phyloP scores from a whole-genome alignment of 23 red algal genomes.

The Pyropia yezoensis region DNA sequence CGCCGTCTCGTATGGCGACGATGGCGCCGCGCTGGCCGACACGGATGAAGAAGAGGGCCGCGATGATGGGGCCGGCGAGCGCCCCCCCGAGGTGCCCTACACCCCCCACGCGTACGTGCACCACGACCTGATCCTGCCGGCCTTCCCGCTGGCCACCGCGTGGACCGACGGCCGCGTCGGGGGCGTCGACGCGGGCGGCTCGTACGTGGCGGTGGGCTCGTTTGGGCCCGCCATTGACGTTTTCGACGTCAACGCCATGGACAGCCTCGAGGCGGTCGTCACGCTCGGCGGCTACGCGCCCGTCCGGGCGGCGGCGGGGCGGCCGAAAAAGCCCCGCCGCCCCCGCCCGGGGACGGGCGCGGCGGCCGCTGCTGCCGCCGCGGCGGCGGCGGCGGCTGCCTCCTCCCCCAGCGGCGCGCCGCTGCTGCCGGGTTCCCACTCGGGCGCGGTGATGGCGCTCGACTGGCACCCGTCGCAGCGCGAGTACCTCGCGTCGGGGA shows the following conservation, averaged over 20 bases:
- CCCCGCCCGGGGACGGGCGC: background rate
- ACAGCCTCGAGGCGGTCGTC: slow-evolving; percentile 69
- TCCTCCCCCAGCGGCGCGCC: background rate
- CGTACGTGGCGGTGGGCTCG: slow-evolving; percentile 78
- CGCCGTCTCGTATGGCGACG: too few species aligned
- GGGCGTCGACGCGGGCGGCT: background rate
- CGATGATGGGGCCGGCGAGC: slow-evolving; percentile 14
- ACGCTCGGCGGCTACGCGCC: slow-evolving; percentile 60
- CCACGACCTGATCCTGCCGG: slow-evolving; percentile 86
- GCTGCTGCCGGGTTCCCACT: slow-evolving; percentile 38
- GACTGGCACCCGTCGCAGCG: slow-evolving; percentile 51
- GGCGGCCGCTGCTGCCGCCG: background rate
- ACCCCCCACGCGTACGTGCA: slow-evolving; percentile 82
- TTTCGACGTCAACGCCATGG: slow-evolving; percentile 70
- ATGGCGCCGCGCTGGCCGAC: slow-evolving; percentile 18
- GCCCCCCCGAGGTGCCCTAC: slow-evolving; percentile 2
- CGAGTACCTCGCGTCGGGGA: slow-evolving; percentile 82
- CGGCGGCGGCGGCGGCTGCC: slow-evolving; percentile 6
- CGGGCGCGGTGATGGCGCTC: slow-evolving; percentile 61
- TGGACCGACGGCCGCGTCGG: slow-evolving; percentile 24
- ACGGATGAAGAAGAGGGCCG: slow-evolving; percentile 16
- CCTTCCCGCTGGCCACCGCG: slow-evolving; percentile 72
- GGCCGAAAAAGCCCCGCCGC: too few species aligned
- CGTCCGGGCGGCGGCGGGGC: background rate
- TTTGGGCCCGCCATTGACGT: slow-evolving; percentile 86